phyloP scores from a whole-genome alignment of 1,139 yeast genomes.

The Pichia norvegensis region DNA sequence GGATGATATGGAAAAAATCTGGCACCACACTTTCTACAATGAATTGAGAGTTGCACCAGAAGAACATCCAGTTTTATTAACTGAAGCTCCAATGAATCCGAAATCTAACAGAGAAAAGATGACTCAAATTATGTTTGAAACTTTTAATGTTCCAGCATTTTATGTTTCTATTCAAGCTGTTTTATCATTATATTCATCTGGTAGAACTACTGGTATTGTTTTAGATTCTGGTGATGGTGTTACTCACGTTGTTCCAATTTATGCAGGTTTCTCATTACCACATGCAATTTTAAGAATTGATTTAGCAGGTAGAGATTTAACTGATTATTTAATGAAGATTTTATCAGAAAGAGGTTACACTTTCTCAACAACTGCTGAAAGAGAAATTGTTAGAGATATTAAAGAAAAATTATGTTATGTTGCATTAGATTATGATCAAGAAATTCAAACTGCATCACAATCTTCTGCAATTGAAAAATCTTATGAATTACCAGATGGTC shows the following conservation, averaged over 20 bases:
- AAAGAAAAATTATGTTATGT: slow-evolving; percentile 96
- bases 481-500: slow-evolving; percentile 99
- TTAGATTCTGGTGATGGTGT: slow-evolving; percentile 99
- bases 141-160: slow-evolving; percentile 98
- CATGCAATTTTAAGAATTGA: slow-evolving; percentile 98
- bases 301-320: slow-evolving; percentile 98
- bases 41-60: slow-evolving; percentile 82
- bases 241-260: slow-evolving; percentile 99
- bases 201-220: slow-evolving; percentile 99
- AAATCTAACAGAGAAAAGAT: slow-evolving; percentile 98
- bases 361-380: slow-evolving; percentile 98
- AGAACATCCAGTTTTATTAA: slow-evolving; percentile 57
- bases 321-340: slow-evolving; percentile 97
- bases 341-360: slow-evolving; percentile 98
- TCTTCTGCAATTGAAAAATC: slow-evolving; percentile 97
- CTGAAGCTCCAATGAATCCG: slow-evolving; percentile 99
- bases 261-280: slow-evolving; percentile 99
- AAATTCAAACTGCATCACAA: slow-evolving; percentile 98
- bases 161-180: slow-evolving; percentile 99
- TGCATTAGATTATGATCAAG: slow-evolving; percentile 60
- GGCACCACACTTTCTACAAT: slow-evolving; percentile 35
- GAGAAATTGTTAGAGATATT: slow-evolving; percentile 99
- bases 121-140: slow-evolving; percentile 98
- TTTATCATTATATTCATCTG: slow-evolving; percentile 94
- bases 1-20: slow-evolving; percentile 82